Evolutionary conservation across 1,284 basidiomycete species (phyloP).

Genomic region (Exsudoporus floridanus): DNA sequence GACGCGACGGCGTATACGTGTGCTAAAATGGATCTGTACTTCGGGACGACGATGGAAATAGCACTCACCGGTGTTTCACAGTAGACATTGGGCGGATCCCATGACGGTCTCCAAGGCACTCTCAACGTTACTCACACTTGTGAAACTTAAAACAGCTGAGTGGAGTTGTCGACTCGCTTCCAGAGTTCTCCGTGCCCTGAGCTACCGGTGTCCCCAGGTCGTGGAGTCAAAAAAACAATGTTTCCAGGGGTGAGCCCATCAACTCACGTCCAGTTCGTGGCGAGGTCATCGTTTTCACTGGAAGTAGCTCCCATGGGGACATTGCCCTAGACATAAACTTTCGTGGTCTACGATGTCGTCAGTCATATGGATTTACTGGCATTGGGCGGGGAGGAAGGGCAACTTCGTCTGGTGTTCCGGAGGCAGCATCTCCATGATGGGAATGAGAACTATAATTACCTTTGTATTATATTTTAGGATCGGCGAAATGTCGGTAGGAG

Average conservation of each 20-base stretch:
- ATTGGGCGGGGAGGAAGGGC: neutral
- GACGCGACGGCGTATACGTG: neutral
- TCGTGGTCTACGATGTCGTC: neutral
- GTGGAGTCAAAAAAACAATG: neutral
- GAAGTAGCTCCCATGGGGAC: constrained; percentile 7
- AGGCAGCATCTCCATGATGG: neutral
- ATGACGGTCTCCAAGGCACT: neutral
- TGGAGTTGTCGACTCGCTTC: neutral
- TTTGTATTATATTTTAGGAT: neutral
- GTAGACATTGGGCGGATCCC: neutral
- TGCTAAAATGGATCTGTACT: neutral
- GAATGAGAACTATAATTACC: neutral
- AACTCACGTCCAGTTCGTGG: neutral
- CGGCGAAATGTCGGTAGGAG: too few relatives aligned
- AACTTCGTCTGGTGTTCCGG: neutral
- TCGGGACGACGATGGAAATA: neutral
- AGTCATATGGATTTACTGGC: neutral
- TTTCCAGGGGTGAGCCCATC: neutral
- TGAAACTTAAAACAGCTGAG: neutral
- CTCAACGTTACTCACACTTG: neutral
- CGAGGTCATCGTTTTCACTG: neutral
- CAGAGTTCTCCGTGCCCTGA: neutral
- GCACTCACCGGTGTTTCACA: neutral
- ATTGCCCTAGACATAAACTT: constrained; percentile 3
- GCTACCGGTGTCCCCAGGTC: neutral